Percentiles rank a stretch among this genome's conserved stretches.
These are phyloP conservation scores for Perkinsus olseni DNA, from an alignment of 169 alveolate species.

Conservation along the genomic window DNA sequence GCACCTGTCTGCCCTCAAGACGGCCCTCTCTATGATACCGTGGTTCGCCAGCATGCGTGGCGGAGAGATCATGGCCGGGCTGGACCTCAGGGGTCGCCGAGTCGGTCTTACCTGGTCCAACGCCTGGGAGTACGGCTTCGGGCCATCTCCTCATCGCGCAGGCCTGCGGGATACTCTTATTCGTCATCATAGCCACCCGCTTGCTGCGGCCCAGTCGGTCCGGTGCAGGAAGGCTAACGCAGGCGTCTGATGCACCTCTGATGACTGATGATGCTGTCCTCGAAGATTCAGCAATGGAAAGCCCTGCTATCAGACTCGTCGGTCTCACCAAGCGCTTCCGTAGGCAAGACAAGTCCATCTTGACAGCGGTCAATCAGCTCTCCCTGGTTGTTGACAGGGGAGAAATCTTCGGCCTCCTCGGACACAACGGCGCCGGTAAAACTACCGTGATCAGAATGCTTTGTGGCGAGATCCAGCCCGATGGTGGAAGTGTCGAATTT, in stretches of 20 bases:
- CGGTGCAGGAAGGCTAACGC: no score
- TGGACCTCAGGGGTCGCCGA: background rate
- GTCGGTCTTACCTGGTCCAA: background rate
- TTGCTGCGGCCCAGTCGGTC: conserved; percentile 5
- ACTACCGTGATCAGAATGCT: conserved; percentile 67
- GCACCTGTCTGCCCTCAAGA: background rate
- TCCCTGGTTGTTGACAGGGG: conserved; percentile 58
- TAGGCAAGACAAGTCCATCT: conserved; percentile 9
- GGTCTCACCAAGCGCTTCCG: conserved; percentile 43
- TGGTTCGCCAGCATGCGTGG: background rate
- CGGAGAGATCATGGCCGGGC: background rate
- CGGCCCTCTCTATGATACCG: background rate
- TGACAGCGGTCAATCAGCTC: conserved; percentile 54
- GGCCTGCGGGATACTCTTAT: conserved; percentile 7
- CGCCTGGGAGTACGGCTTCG: background rate
- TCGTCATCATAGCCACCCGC: conserved; percentile 71
- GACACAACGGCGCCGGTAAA: conserved; percentile 87
- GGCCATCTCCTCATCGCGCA: background rate
- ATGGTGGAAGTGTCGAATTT: no score
- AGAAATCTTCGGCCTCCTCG: conserved; percentile 70
- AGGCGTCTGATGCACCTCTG: conserved; percentile 9
- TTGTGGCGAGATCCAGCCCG: conserved; percentile 36
- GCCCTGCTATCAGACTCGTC: conserved; percentile 14
- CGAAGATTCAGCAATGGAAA: conserved; percentile 48
- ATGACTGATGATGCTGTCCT: conserved; percentile 59